Evolutionary conservation across 2,329 filamentous ascomycete species (phyloP).

Genomic region (Hypoxylon sp.): DNA sequence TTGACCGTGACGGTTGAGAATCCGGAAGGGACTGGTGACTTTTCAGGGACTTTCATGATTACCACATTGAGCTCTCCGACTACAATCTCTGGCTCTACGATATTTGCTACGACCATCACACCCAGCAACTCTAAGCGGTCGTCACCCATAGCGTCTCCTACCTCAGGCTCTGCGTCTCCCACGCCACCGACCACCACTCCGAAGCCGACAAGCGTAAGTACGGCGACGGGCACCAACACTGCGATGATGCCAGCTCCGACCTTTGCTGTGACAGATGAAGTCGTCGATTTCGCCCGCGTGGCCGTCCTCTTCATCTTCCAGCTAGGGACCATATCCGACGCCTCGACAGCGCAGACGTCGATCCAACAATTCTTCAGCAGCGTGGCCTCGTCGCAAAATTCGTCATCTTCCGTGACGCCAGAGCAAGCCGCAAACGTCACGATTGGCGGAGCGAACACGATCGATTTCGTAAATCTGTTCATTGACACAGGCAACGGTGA

Average conservation of each 20-base stretch:
- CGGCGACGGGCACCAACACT: conserved; percentile 2
- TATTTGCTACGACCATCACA: conserved; percentile 46
- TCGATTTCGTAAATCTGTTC: conserved; percentile 59
- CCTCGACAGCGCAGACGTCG: conserved; percentile 60
- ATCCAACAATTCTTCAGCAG: conserved; percentile 64
- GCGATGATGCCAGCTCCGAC: conserved; percentile 42
- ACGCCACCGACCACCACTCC: conserved; percentile 35
- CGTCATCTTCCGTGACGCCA: conserved; percentile 39
- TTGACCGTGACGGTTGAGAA: conserved; percentile 46
- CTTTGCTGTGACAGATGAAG: conserved; percentile 62
- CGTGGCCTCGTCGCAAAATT: conserved; percentile 36
- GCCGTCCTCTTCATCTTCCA: conserved; percentile 69
- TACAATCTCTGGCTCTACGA: conserved; percentile 41
- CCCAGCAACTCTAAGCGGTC: conserved; percentile 22
- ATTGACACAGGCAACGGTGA: conserved; percentile 48
- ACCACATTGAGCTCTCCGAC: conserved; percentile 37
- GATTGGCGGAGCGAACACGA: conserved; percentile 54
- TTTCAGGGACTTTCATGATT: conserved; percentile 34
- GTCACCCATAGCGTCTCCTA: conserved; percentile 37
- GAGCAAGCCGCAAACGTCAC: conserved; percentile 52
- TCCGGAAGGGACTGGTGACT: conserved; percentile 32
- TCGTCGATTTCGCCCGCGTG: conserved; percentile 69
- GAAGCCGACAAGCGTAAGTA: neutral
- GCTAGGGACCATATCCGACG: conserved; percentile 57
- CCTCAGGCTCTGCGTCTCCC: conserved; percentile 38